Percentiles rank a stretch among this genome's conserved stretches.
Evolutionary conservation across 2,329 filamentous ascomycete species (phyloP).

Genomic region (Purpureocillium takamizusanense): DNA sequence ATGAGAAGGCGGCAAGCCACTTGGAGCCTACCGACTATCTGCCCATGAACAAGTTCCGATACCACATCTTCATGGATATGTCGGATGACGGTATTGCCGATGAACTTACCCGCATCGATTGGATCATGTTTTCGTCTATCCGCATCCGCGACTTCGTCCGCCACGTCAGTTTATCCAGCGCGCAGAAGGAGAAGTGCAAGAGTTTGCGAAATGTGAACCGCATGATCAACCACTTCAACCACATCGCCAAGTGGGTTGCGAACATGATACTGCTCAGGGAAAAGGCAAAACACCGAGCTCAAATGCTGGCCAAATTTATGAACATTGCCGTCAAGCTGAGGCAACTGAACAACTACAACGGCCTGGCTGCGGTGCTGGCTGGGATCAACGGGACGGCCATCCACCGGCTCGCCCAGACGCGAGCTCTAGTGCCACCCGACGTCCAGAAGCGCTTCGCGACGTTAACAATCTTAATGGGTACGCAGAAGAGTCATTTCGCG

Average conservation of each 20-base stretch:
- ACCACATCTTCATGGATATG: slow-evolving; percentile 82
- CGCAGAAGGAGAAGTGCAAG: slow-evolving; percentile 65
- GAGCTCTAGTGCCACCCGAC: slow-evolving; percentile 61
- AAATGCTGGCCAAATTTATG: slow-evolving; percentile 95
- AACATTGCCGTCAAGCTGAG: slow-evolving; percentile 76
- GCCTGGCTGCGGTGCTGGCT: slow-evolving; percentile 85
- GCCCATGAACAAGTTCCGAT: slow-evolving; percentile 74
- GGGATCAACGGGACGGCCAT: slow-evolving; percentile 85
- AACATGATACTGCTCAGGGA: slow-evolving; percentile 83
- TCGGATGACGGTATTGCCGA: slow-evolving; percentile 78
- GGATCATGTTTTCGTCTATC: slow-evolving; percentile 96
- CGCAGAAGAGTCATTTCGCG: slow-evolving; percentile 84
- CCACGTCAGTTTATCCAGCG: slow-evolving; percentile 68
- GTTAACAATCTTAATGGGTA: slow-evolving; percentile 85
- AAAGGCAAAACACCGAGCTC: slow-evolving; percentile 88
- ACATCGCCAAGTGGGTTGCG: slow-evolving; percentile 72
- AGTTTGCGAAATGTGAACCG: slow-evolving; percentile 81
- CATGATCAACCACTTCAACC: slow-evolving; percentile 90
- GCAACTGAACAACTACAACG: slow-evolving; percentile 94
- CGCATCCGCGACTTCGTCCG: slow-evolving; percentile 87
- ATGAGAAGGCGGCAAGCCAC: slow-evolving; percentile 66
- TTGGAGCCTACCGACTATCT: slow-evolving; percentile 62
- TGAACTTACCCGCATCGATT: slow-evolving; percentile 92
- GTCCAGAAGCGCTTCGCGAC: slow-evolving; percentile 79
- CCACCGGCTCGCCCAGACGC: slow-evolving; percentile 72